A percentile compares a stretch with the other conserved stretches of the same genome.
phyloP scores from a whole-genome alignment of 306 rosid genomes.

The Cucumis melo region DNA sequence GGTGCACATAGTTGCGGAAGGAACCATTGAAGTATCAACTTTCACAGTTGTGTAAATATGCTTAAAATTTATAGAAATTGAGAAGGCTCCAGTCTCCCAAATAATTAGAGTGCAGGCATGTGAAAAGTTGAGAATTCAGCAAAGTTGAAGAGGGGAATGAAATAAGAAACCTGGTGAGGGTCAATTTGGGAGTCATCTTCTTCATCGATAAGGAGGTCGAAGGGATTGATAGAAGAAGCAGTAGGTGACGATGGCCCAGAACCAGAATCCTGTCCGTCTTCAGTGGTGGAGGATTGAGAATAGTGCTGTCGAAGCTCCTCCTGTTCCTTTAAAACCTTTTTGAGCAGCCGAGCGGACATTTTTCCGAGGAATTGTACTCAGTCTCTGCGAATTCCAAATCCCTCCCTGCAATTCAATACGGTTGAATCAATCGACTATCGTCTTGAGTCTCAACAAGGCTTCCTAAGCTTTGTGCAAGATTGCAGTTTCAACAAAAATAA shows the following conservation, averaged over 20 bases:
- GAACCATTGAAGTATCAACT: no score
- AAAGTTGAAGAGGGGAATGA: neutral
- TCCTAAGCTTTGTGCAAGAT: neutral
- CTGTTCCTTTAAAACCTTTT: conserved; percentile 52
- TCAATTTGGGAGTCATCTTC: conserved; percentile 16
- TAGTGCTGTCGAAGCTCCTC: conserved; percentile 16
- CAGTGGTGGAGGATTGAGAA: conserved; percentile 4
- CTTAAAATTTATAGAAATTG: no score
- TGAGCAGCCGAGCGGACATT: conserved; percentile 80
- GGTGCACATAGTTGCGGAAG: no score
- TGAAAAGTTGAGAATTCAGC: no score
- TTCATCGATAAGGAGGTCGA: conserved; percentile 52
- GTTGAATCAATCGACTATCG: neutral
- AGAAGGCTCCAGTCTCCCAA: no score
- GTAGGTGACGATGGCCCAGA: conserved; percentile 15
- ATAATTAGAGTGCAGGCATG: no score
- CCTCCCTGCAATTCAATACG: neutral
- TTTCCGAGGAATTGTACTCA: neutral
- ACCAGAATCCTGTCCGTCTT: conserved; percentile 19
- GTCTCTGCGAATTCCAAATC: neutral
- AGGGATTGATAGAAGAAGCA: conserved; percentile 55
- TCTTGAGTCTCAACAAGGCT: no score
- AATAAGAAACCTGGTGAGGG: conserved; percentile 38
- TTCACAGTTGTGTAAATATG: no score
- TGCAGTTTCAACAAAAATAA: neutral